These are phyloP conservation scores for Acacia acuminata DNA, from an alignment of 306 rosid species.

Conservation along the genomic window DNA sequence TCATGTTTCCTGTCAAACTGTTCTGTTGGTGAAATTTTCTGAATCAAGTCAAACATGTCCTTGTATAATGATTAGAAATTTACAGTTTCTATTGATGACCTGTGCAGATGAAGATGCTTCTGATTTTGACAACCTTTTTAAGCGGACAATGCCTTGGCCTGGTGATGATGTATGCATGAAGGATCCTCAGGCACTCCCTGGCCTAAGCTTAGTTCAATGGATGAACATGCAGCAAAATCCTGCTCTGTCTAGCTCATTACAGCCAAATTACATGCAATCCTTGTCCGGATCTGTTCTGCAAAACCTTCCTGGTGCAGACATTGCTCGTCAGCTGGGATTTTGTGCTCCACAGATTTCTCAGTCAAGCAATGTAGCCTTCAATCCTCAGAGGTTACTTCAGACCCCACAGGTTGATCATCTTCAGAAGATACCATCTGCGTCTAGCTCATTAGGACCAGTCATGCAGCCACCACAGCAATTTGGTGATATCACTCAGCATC, in stretches of 20 bases:
- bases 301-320: slow-evolving; percentile 69
- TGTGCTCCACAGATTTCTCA: slow-evolving; percentile 62
- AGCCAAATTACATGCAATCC: slow-evolving; percentile 67
- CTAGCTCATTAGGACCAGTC: slow-evolving; percentile 55
- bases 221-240: slow-evolving; percentile 95
- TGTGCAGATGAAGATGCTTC: slow-evolving; percentile 76
- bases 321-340: slow-evolving; percentile 73
- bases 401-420: slow-evolving; percentile 77
- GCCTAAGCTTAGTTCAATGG: slow-evolving; percentile 95
- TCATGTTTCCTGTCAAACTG: slow-evolving; percentile 4
- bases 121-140: slow-evolving; percentile 67
- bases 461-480: slow-evolving; percentile 64
- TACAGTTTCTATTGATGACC: slow-evolving; percentile 11
- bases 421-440: slow-evolving; percentile 51
- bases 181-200: slow-evolving; percentile 78
- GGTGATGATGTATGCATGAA: slow-evolving; percentile 82
- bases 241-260: slow-evolving; percentile 60
- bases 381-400: slow-evolving; percentile 65
- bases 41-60: background rate
- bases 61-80: background rate
- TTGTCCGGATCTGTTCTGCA: slow-evolving; percentile 65
- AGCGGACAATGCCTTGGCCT: slow-evolving; percentile 87
- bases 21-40: background rate
- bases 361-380: slow-evolving; percentile 55
- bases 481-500: slow-evolving; percentile 56